These are phyloP conservation scores for Aspergillus sp. DNA, from an alignment of 2,329 filamentous ascomycete species.

Conservation along the genomic window DNA sequence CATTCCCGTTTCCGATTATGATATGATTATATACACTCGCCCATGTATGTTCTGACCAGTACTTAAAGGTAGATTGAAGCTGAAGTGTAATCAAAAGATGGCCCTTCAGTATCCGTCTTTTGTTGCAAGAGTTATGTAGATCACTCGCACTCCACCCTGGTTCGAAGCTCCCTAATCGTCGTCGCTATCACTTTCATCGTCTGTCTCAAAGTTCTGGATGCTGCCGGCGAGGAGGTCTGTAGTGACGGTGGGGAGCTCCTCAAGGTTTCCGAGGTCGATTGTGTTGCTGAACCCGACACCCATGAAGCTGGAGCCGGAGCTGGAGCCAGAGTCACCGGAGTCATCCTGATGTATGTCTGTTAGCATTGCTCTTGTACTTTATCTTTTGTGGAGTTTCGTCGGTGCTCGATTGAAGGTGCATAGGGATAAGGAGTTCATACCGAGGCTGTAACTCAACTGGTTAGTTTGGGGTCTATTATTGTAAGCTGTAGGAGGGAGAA, in stretches of 20 bases:
- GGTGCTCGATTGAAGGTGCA: background rate
- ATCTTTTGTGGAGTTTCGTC: too few species aligned
- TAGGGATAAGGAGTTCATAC: background rate
- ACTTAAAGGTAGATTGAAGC: background rate
- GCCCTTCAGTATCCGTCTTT: background rate
- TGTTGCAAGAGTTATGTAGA: background rate
- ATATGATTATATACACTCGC: background rate
- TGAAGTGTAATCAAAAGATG: background rate
- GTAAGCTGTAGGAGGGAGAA: background rate
- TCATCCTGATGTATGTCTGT: background rate
- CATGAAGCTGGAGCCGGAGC: slow-evolving; percentile 15
- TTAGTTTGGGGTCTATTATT: background rate
- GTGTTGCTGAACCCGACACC: background rate
- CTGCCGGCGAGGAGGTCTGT: slow-evolving; percentile 3
- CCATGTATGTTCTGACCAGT: background rate
- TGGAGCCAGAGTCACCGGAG: background rate
- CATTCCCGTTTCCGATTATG: background rate
- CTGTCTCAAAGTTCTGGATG: background rate
- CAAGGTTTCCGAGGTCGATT: slow-evolving; percentile 1
- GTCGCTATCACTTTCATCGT: background rate
- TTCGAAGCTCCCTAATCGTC: background rate
- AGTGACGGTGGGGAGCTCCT: background rate
- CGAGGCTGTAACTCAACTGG: background rate
- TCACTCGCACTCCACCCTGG: background rate
- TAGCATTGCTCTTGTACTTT: background rate